These are phyloP conservation scores for Phytophthora lateralis DNA, from an alignment of 352 stramenopile genomes.

Conservation along the genomic window DNA sequence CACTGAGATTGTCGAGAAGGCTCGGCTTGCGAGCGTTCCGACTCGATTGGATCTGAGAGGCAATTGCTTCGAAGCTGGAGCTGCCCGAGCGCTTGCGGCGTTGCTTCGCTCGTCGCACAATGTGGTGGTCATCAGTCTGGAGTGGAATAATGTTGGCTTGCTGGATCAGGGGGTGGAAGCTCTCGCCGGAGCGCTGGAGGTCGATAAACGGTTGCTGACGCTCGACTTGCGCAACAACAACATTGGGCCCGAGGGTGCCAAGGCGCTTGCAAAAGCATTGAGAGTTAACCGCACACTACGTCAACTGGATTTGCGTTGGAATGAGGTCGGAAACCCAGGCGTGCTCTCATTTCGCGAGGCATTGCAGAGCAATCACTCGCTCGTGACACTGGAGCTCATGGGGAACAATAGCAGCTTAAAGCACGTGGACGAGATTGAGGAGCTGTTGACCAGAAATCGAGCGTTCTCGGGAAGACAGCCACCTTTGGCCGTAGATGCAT, in stretches of 20 bases:
- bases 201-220: conserved; percentile 63
- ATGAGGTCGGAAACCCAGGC: conserved; percentile 77
- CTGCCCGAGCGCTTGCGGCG: conserved; percentile 54
- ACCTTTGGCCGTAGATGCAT: conserved; percentile 28
- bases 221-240: conserved; percentile 90
- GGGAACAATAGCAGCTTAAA: conserved; percentile 83
- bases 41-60: conserved; percentile 68
- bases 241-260: conserved; percentile 72
- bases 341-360: conserved; percentile 73
- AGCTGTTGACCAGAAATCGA: conserved; percentile 62
- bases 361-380: conserved; percentile 71
- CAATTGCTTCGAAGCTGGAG: conserved; percentile 76
- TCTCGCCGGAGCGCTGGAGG: conserved; percentile 60
- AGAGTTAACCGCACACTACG: conserved; percentile 65
- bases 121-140: conserved; percentile 65
- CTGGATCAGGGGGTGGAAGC: conserved; percentile 74
- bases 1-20: conserved; percentile 52
- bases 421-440: conserved; percentile 69
- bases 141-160: conserved; percentile 88
- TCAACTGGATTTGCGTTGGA: conserved; percentile 83
- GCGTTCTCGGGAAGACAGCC: conserved; percentile 33
- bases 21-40: conserved; percentile 44
- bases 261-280: conserved; percentile 61
- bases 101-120: conserved; percentile 59
- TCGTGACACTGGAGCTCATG: conserved; percentile 68